Evolutionary conservation across 2,329 filamentous ascomycete genomes (phyloP).

Genomic region (Clarireedia monteithiana): DNA sequence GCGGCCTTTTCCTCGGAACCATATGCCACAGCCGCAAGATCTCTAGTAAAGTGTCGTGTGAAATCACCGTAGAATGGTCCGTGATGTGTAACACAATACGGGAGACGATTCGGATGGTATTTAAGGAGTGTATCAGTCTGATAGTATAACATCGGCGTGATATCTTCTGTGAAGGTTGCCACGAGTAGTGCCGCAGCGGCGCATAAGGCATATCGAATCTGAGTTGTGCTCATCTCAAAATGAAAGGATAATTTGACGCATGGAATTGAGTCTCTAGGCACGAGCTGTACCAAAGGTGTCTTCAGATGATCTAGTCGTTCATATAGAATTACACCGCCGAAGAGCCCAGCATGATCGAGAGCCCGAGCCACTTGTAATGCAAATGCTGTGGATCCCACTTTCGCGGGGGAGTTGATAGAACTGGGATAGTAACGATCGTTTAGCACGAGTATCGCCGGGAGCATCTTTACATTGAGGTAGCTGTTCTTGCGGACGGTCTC

Average conservation of each 20-base stretch:
- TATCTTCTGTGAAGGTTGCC: neutral
- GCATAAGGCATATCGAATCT: conserved; percentile 10
- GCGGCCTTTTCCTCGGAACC: conserved; percentile 11
- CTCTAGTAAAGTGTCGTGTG: conserved; percentile 6
- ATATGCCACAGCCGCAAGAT: conserved; percentile 13
- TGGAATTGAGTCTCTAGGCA: conserved; percentile 6
- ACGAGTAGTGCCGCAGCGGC: conserved; percentile 7
- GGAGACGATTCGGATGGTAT: conserved; percentile 11
- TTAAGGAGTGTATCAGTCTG: conserved; percentile 13
- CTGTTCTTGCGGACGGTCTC: neutral
- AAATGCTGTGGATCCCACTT: conserved; percentile 13
- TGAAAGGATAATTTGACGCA: conserved; percentile 11
- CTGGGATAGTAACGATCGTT: conserved; percentile 12
- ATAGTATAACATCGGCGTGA: conserved; percentile 12
- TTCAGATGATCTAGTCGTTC: conserved; percentile 9
- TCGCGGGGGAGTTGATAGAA: conserved; percentile 8
- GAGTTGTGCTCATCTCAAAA: conserved; percentile 8
- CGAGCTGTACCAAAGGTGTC: conserved; percentile 3
- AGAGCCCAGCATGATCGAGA: conserved; percentile 9
- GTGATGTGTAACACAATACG: conserved; percentile 14
- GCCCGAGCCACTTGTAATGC: conserved; percentile 11
- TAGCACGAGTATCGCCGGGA: conserved; percentile 12
- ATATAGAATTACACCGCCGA: conserved; percentile 13
- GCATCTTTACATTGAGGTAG: conserved; percentile 4
- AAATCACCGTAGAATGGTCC: conserved; percentile 13